Percentiles rank a stretch among this genome's conserved stretches.
phyloP scores from a whole-genome alignment of 306 rosid genomes.

The Albizia julibrissin region DNA sequence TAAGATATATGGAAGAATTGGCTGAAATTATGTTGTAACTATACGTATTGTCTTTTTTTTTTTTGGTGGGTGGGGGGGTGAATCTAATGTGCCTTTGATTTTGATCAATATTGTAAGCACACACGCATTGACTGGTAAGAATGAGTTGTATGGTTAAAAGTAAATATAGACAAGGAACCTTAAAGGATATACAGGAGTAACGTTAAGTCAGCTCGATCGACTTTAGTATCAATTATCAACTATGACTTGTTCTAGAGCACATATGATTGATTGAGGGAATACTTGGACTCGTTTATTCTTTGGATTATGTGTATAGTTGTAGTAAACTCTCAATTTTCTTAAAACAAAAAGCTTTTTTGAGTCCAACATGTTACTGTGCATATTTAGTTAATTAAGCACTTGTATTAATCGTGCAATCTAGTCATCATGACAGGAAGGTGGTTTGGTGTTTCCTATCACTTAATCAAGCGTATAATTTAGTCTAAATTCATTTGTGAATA shows the following conservation, averaged over 20 bases:
- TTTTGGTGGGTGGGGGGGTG: too few species aligned
- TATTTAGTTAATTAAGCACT: not conserved
- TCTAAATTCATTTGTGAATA: not conserved
- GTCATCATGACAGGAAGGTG: not conserved
- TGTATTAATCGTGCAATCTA: not conserved
- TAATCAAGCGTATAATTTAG: not conserved
- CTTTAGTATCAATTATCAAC: not conserved
- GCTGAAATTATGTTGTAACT: not conserved
- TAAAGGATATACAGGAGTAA: not conserved
- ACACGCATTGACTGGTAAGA: not conserved
- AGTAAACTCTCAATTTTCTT: not conserved
- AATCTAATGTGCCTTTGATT: not conserved
- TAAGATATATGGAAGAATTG: not conserved
- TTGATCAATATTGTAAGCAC: not conserved
- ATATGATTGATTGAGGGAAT: not conserved
- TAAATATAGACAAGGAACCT: slow-evolving; percentile 7
- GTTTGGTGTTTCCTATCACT: not conserved
- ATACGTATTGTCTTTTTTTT: not conserved
- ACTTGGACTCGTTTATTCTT: not conserved
- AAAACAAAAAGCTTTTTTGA: not conserved
- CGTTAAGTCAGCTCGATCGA: not conserved
- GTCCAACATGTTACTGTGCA: not conserved
- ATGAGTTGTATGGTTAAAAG: not conserved
- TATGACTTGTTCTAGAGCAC: not conserved
- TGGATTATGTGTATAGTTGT: not conserved